Conservation (phyloP, 208 protist genomes). For the Crithidia sp. region DNA sequence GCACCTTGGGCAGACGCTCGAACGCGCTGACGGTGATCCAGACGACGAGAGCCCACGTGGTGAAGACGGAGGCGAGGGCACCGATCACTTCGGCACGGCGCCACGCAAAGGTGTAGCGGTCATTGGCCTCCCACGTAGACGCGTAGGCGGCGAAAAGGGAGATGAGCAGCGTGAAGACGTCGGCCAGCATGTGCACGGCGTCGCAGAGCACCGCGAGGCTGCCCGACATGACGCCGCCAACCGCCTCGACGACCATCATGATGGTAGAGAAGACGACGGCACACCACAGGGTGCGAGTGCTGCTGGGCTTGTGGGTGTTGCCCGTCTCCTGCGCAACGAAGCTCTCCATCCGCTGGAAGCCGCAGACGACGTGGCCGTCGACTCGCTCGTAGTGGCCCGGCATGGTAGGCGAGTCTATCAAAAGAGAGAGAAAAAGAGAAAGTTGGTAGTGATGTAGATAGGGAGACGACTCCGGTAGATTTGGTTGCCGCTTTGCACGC, state of each 20-base stretch:
- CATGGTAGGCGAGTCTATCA: not conserved
- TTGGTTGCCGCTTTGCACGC: no score
- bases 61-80: conserved; percentile 25
- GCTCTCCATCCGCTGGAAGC: conserved; percentile 24
- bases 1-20: conserved; percentile 17
- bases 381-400: conserved; percentile 12
- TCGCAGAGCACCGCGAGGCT: conserved; percentile 28
- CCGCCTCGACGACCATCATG: conserved; percentile 26
- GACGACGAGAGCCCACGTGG: conserved; percentile 23
- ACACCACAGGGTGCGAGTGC: conserved; percentile 14
- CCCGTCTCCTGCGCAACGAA: conserved; percentile 6
- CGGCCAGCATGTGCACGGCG: conserved; percentile 18
- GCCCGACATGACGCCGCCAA: conserved; percentile 22
- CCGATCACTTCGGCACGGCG: conserved; percentile 25
- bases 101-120: conserved; percentile 26
- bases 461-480: no score
- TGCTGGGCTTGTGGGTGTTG: not conserved
- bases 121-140: conserved; percentile 10
- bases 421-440: conserved; percentile 7
- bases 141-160: conserved; percentile 27
- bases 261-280: conserved; percentile 11
- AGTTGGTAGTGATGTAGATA: not conserved
- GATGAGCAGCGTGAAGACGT: conserved; percentile 26
- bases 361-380: conserved; percentile 17
- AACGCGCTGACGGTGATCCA: conserved; percentile 28